These are phyloP conservation scores for Kuraishia cidri DNA, from an alignment of 805 yeast species.

Conservation along the genomic window DNA sequence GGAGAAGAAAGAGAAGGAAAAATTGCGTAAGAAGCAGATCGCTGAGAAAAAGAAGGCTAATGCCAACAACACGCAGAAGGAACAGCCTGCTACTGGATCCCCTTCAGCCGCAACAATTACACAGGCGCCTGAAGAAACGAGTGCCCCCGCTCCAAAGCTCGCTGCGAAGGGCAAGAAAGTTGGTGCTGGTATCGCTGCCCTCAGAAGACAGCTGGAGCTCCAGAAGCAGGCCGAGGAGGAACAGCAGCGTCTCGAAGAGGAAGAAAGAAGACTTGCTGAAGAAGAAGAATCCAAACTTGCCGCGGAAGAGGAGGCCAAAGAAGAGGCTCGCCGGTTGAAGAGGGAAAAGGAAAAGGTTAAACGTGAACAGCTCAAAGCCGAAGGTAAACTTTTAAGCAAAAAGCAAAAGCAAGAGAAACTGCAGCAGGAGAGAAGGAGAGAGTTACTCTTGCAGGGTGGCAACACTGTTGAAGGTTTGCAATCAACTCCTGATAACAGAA, in stretches of 20 bases:
- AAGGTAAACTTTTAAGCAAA: conserved; percentile 89
- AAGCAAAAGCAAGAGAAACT: conserved; percentile 93
- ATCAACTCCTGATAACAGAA: conserved; percentile 26
- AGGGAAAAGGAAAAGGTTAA: conserved; percentile 82
- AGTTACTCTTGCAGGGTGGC: conserved; percentile 48
- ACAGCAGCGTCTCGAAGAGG: conserved; percentile 62
- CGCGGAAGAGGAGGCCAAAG: conserved; percentile 57
- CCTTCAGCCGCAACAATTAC: conserved; percentile 24
- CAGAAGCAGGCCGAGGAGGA: conserved; percentile 86
- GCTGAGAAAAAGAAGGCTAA: conserved; percentile 30
- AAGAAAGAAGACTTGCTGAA: conserved; percentile 38
- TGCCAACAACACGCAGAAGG: conserved; percentile 19
- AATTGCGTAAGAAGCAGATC: conserved; percentile 52
- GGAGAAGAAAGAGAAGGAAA: conserved; percentile 90
- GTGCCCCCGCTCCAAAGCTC: conserved; percentile 20
- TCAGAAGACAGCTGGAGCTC: conserved; percentile 82
- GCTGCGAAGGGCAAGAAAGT: conserved; percentile 66
- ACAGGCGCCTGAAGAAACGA: conserved; percentile 9
- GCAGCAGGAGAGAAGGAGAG: conserved; percentile 80
- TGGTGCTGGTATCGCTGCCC: conserved; percentile 87
- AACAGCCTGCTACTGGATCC: conserved; percentile 20
- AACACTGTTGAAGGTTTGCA: conserved; percentile 69
- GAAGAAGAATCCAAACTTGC: conserved; percentile 41
- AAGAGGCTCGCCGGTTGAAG: conserved; percentile 56
- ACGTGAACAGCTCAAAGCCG: conserved; percentile 89